These are phyloP conservation scores for Debaryomyces tyrocola DNA, from an alignment of 805 yeast species.

Conservation along the genomic window DNA sequence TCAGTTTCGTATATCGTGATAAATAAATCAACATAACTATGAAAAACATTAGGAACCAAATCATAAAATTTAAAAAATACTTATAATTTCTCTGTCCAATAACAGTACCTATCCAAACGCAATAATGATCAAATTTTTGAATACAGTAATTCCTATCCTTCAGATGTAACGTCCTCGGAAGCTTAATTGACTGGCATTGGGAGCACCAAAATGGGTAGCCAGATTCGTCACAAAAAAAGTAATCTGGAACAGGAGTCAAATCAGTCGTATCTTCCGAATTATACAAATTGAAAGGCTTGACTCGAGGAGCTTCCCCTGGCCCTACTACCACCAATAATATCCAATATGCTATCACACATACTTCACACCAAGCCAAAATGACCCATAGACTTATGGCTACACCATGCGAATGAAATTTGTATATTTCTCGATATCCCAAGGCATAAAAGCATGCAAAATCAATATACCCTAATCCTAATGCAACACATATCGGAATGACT, in stretches of 20 bases:
- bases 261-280: conserved; percentile 8
- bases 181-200: conserved; percentile 61
- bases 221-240: conserved; percentile 64
- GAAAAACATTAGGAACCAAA: conserved; percentile 37
- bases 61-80: conserved; percentile 54
- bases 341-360: conserved; percentile 42
- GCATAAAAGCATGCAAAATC: conserved; percentile 46
- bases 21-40: conserved; percentile 26
- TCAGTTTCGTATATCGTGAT: conserved; percentile 20
- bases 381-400: conserved; percentile 40
- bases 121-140: conserved; percentile 79
- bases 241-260: conserved; percentile 48
- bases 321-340: conserved; percentile 45
- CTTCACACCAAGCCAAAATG: conserved; percentile 21
- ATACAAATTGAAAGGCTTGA: conserved; percentile 36
- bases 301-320: conserved; percentile 51
- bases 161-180: conserved; percentile 72
- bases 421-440: conserved; percentile 43
- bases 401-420: conserved; percentile 24
- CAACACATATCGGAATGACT: conserved; percentile 26
- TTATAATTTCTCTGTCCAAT: conserved; percentile 70
- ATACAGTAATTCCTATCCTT: conserved; percentile 56
- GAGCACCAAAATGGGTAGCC: conserved; percentile 83
- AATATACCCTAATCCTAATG: conserved; percentile 37
- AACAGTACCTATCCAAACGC: conserved; percentile 72